Base-by-base conservation (phyloP, 2,329 filamentous ascomycete genomes). In the Corinectria fuckeliana region DNA sequence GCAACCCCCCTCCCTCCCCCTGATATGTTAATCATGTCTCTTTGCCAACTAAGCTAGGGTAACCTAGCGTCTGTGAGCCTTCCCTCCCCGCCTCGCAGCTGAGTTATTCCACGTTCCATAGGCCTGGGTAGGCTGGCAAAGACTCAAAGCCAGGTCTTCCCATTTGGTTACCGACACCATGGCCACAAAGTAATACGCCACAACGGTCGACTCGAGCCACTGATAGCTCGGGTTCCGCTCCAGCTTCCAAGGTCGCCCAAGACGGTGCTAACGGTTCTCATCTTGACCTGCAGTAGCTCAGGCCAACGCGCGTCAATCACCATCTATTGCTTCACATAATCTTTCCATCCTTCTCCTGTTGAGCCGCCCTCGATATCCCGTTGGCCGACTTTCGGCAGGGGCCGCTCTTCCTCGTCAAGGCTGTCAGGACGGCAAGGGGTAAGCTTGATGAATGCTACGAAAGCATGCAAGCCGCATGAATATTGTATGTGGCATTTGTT, bases 111-210 rank as follows among this genome's bases (percentile, higher is more conserved):
- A n/a, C n/a, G n/a, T n/a, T n/a, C n/a, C n/a, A n/a, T n/a, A n/a
- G n/a, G n/a, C n/a, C 47, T 49, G 14, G 50, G 9, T 32, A 34
- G 25, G 23, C 39, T 30, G 48, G 25, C 21, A 44, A 34, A 34
- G 2, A 6, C 30, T n/a, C 13, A 14, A 38, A 47, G 56, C 45
- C 20, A 21, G 56, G 50, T 41, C 32, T 44, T 59, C 50, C 56
- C 56, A 54, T 50, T 54, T 45, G 65, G 53, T 62, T 70, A 67
- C 68, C 68, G 58, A 70, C 64, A 66, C 61, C 59, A 52, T 60
- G 66, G 66, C 60, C 49, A 63, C 60, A 62, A 60, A 56, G 58
- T 56, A 56, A 57, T 56, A 63, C 58, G 62, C 58, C 60, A 58
- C 65, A 44, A 32, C 55, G 52, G 51, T 56, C 60, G 59, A 55